Evolutionary conservation across 2,329 filamentous ascomycete species (phyloP).

Genomic region (Fusarium anthophilum): DNA sequence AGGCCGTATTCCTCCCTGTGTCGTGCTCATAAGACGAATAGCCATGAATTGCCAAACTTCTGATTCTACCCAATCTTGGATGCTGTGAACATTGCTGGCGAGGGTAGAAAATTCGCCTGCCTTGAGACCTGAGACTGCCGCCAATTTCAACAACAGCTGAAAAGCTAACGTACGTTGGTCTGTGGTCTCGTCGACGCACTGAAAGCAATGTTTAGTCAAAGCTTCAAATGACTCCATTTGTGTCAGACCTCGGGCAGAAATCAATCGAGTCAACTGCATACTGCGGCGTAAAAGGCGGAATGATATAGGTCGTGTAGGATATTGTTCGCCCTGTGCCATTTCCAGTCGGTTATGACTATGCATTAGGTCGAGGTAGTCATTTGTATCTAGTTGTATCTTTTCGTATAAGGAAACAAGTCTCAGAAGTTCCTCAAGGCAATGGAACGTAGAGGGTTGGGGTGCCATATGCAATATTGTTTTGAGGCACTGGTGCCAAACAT

Average conservation of each 20-base stretch:
- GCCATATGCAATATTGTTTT: slow-evolving; percentile 15
- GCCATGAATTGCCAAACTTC: slow-evolving; percentile 18
- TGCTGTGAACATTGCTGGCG: background rate
- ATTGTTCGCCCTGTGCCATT: background rate
- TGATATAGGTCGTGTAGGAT: background rate
- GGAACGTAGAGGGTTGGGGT: slow-evolving; percentile 19
- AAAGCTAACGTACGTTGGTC: slow-evolving; percentile 11
- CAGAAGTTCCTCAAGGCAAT: slow-evolving; percentile 17
- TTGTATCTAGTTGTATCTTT: background rate
- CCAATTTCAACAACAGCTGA: slow-evolving; percentile 23
- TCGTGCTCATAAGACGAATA: slow-evolving; percentile 12
- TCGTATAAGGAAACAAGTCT: slow-evolving; percentile 4
- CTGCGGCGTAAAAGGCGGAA: slow-evolving; percentile 11
- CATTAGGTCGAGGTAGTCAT: slow-evolving; percentile 13
- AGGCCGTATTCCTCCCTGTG: background rate
- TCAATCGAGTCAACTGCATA: slow-evolving; percentile 10
- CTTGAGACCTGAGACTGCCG: background rate
- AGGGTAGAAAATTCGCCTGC: background rate
- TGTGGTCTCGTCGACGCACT: background rate
- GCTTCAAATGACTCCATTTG: background rate
- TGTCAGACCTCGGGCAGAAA: background rate
- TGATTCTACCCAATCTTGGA: background rate
- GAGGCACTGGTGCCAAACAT: slow-evolving; percentile 25
- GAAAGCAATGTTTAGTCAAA: slow-evolving; percentile 7
- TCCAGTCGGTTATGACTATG: slow-evolving; percentile 10